Base-by-base conservation (phyloP, 2,329 filamentous ascomycete species). In the Ambrosiella cleistominuta region DNA sequence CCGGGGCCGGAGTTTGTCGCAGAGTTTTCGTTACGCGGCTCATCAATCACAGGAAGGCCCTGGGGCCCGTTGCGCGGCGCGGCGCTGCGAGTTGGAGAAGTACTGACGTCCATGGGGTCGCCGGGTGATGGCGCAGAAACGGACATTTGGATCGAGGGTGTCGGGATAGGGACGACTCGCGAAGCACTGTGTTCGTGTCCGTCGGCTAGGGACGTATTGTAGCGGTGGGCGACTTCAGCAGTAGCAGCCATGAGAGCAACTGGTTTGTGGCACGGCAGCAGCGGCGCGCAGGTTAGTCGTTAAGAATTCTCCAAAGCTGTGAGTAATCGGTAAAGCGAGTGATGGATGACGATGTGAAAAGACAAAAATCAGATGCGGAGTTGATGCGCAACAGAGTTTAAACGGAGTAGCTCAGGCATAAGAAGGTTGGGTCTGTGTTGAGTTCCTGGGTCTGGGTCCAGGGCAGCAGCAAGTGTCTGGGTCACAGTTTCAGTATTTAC, bases 91-190 rank as follows among this genome's bases (percentile, higher is more conserved):
- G 71, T 72, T 61, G 73, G 71, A 56, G 77, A 76, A 42, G 76
- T 77, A 40, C 77, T 77, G 62, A 81, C 74, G 61, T 82, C 79
- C 79, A 82, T 83, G 60, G 78, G 77, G 59, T 80, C 77, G 63
- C 74, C 77, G 7, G 44, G 44, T 47, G 44, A 47, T 17, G 76
- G 75, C 54, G 75, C 75, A 17, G 78, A 75, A 57, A 77, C 74
- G 62, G 80, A 80, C 70, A 77, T 79, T 67, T 78, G 76, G 66
- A 80, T 76, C 60, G 73, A 76, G 42, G 79, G 75, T 59, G 74
- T 74, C 61, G 76, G 74, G 63, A 81, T 79, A 57, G 79, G 78
- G 53, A 83, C 70, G 51, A 79, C 54, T 57, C 62, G 60, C 11
- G 58, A 47, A 4, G 58, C 8, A 47, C 7, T 47, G 38, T 57